These are phyloP conservation scores for Yamadazyma buinensis DNA, from an alignment of 1,139 yeast species.

Conservation along the genomic window DNA sequence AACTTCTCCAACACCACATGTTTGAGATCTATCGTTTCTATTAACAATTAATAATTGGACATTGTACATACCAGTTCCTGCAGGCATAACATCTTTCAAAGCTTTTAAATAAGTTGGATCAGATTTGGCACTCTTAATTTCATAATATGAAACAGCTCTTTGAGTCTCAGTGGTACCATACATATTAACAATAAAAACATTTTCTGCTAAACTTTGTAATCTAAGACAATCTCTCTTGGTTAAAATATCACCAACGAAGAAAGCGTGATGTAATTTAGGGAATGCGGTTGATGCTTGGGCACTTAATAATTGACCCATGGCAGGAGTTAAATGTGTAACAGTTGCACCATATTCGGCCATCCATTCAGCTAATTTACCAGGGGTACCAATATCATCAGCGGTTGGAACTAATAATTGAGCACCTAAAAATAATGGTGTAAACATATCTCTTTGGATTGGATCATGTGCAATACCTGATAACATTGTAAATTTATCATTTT, in stretches of 20 bases:
- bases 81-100: constrained; percentile 96
- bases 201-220: constrained; percentile 85
- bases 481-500: constrained; percentile 91
- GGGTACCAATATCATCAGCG: constrained; percentile 96
- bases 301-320: constrained; percentile 96
- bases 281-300: constrained; percentile 94
- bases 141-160: constrained; percentile 92
- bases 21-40: constrained; percentile 78
- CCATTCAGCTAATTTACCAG: constrained; percentile 97
- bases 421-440: constrained; percentile 94
- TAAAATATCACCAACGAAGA: constrained; percentile 95
- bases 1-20: constrained; percentile 98
- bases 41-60: constrained; percentile 94
- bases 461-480: constrained; percentile 98
- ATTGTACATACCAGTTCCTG: constrained; percentile 95
- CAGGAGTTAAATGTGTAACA: constrained; percentile 97
- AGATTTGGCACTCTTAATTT: constrained; percentile 67
- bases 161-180: constrained; percentile 99
- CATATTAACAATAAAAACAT: constrained; percentile 92
- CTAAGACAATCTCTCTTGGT: constrained; percentile 96
- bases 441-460: constrained; percentile 98
- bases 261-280: constrained; percentile 88
- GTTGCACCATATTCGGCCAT: constrained; percentile 89
- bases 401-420: constrained; percentile 93
- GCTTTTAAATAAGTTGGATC: constrained; percentile 75